phyloP scores from a whole-genome alignment of 75 land plant species.

The Chamaecyparis obtusa region DNA sequence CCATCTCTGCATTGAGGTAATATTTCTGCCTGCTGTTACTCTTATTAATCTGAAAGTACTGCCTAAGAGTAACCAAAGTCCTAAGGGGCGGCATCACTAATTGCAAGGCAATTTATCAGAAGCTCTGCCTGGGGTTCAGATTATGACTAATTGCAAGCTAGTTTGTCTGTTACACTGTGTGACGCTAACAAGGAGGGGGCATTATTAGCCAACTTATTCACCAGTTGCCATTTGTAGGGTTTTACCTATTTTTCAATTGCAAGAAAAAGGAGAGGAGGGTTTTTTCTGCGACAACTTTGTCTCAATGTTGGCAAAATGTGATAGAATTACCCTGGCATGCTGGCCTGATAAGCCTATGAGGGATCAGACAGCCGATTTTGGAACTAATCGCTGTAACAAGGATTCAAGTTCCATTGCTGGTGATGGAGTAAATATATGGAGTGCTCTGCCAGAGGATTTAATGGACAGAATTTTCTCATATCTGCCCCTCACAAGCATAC shows the following conservation, averaged over 20 bases:
- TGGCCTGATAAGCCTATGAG: neutral
- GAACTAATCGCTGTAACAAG: neutral
- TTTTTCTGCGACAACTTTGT: neutral
- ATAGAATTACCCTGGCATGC: neutral
- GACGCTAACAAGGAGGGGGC: neutral
- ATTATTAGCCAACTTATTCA: neutral
- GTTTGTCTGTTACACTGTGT: neutral
- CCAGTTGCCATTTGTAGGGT: neutral
- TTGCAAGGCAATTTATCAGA: neutral
- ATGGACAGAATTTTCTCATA: constrained; percentile 29
- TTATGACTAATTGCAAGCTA: neutral
- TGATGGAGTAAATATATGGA: constrained; percentile 19
- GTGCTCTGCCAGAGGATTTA: constrained; percentile 40
- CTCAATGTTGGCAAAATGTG: neutral
- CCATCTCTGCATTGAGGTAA: neutral
- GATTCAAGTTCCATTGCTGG: neutral
- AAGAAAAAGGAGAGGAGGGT: neutral
- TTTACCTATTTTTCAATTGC: neutral
- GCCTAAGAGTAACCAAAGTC: neutral
- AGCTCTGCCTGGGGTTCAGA: neutral
- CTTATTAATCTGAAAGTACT: neutral
- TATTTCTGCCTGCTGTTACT: neutral
- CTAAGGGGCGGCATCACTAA: neutral
- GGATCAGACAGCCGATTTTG: neutral
- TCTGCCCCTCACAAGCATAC: constrained; percentile 34